Evolutionary conservation across 2,329 filamentous ascomycete genomes (phyloP).

Genomic region (Scolecobasidium constrictum): DNA sequence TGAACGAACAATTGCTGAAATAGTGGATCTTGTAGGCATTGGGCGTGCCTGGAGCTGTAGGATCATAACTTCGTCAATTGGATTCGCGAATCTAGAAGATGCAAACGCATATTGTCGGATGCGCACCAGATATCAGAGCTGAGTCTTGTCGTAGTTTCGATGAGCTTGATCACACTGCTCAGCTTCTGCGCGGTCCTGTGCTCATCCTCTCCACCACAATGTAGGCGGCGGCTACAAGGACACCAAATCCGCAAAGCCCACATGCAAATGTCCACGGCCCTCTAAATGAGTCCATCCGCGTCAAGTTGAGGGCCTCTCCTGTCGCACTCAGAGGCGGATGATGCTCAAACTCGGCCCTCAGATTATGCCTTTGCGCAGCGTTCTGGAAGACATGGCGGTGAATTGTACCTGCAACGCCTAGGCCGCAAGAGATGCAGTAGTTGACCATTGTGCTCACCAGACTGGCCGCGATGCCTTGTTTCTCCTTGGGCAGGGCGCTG

Average conservation of each 20-base stretch:
- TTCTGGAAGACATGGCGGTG: conserved; percentile 4
- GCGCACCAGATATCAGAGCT: no score
- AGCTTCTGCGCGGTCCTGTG: no score
- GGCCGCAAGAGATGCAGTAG: conserved; percentile 54
- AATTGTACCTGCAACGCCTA: conserved; percentile 48
- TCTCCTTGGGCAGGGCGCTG: conserved; percentile 34
- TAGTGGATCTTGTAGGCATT: no score
- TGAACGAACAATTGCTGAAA: no score
- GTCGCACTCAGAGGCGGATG: conserved; percentile 1
- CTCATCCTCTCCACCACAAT: no score
- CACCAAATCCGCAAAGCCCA: conserved; percentile 3
- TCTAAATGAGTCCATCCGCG: conserved; percentile 4
- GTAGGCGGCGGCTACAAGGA: conserved; percentile 1
- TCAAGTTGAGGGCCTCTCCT: neutral
- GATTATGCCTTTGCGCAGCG: neutral
- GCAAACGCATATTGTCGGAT: no score
- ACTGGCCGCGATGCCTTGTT: conserved; percentile 42
- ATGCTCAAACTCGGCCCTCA: neutral
- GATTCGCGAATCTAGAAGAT: no score
- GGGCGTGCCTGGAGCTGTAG: no score
- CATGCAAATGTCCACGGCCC: conserved; percentile 7
- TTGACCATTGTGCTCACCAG: conserved; percentile 56
- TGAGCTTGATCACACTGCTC: no score
- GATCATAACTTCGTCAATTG: no score
- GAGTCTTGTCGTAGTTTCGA: no score